phyloP scores from a whole-genome alignment of 1,284 basidiomycete genomes.

The Cryptococcus jaspeensis region DNA sequence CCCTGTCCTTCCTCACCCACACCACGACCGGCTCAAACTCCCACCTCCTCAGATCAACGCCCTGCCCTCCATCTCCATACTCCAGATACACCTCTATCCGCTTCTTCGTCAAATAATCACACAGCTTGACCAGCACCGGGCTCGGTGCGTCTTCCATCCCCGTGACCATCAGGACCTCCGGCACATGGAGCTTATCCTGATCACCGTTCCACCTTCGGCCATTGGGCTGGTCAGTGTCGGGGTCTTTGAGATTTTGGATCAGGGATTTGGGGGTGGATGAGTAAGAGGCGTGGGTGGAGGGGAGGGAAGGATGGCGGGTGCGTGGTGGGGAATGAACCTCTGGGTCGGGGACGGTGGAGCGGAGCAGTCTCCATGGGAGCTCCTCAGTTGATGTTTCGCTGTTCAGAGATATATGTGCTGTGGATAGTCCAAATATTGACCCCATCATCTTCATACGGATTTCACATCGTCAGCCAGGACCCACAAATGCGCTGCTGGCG shows the following conservation, averaged over 20 bases:
- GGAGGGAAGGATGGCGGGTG: background rate
- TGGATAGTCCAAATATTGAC: constrained; percentile 31
- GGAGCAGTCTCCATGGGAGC: constrained; percentile 1
- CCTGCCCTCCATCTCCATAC: background rate
- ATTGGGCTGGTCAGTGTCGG: too few species aligned
- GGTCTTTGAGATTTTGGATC: background rate
- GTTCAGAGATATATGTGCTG: constrained; percentile 16
- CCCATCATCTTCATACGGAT: constrained; percentile 23
- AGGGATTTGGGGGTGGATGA: background rate
- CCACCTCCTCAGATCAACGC: constrained; percentile 4
- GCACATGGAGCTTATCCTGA: background rate
- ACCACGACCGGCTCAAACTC: constrained; percentile 27
- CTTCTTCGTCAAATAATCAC: constrained; percentile 22
- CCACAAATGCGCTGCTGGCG: background rate
- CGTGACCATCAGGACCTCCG: constrained; percentile 31
- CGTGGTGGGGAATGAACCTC: background rate
- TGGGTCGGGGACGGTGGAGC: background rate
- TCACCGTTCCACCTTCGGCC: too few species aligned
- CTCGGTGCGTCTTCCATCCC: constrained; percentile 33
- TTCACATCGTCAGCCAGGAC: background rate
- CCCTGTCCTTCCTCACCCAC: constrained; percentile 37
- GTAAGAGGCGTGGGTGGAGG: background rate
- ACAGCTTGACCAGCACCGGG: constrained; percentile 31
- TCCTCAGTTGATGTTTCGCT: constrained; percentile 5
- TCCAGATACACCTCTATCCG: background rate